A percentile compares a stretch with the other conserved stretches of the same genome.
These are phyloP conservation scores for Chalciporus chontae DNA, from an alignment of 768 basidiomycete species.

Conservation along the genomic window DNA sequence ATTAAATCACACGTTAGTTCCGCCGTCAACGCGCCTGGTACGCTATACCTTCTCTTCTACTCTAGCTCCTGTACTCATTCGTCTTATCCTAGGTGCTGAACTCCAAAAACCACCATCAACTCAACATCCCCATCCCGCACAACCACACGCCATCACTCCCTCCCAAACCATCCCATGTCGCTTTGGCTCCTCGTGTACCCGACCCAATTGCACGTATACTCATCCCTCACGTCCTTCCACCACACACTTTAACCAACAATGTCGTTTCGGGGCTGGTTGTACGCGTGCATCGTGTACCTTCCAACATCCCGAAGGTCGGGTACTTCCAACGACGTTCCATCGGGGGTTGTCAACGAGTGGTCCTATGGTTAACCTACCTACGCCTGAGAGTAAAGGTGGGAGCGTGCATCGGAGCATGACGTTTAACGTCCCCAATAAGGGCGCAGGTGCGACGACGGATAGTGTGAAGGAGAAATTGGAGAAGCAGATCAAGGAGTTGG, in stretches of 20 bases:
- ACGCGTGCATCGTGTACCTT: slow-evolving; percentile 86
- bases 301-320: slow-evolving; percentile 86
- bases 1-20: slow-evolving; percentile 89
- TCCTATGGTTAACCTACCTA: slow-evolving; percentile 57
- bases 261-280: slow-evolving; percentile 83
- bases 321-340: slow-evolving; percentile 76
- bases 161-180: slow-evolving; percentile 49
- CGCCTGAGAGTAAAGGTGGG: slow-evolving; percentile 62
- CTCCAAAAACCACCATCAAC: slow-evolving; percentile 36
- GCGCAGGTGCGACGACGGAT: slow-evolving; percentile 22
- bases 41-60: neutral
- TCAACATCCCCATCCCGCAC: slow-evolving; percentile 31
- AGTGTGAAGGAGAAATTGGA: slow-evolving; percentile 48
- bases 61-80: neutral
- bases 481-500: slow-evolving; percentile 58
- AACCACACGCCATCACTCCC: slow-evolving; percentile 26
- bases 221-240: slow-evolving; percentile 51
- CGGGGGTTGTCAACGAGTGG: slow-evolving; percentile 63
- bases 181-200: slow-evolving; percentile 69
- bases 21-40: slow-evolving; percentile 67
- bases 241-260: slow-evolving; percentile 48
- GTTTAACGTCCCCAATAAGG: slow-evolving; percentile 48
- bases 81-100: slow-evolving; percentile 25
- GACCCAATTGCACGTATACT: slow-evolving; percentile 62
- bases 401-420: slow-evolving; percentile 70